Evolutionary conservation across 106 monocot genomes (phyloP), one percentile per base, ranked within the genome.

Genomic region (Platanthera zijinensis): DNA sequence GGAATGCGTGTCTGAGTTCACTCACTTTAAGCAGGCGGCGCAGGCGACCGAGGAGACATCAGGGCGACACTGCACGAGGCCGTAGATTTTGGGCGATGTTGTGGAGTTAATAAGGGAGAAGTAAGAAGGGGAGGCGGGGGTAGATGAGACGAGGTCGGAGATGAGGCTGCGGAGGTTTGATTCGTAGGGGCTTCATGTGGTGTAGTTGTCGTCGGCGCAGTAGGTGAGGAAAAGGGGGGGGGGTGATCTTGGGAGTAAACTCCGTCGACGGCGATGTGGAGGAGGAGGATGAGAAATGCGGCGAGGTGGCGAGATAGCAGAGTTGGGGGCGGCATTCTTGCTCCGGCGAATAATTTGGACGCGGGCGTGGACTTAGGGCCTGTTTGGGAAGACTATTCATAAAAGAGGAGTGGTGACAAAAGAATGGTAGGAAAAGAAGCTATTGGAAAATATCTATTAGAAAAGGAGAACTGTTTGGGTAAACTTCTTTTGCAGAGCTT

Each of bases 51-150:
- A 6, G 11, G 47, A 45, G 71, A 50, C n/a, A 18, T 71, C 71
- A 5, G 71, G 48, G 71, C 71, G 71, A 48, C 71, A 71, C 71
- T 71, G 71, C 6, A 48, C 71, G 6, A 49, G 47, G 48, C 71
- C 71, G 49, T 12, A 71, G 18, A 71, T 18, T 2, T 2, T 3
- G 8, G 71, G n/a, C 1, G 39, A 12, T 13, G 32, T 32, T 32
- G 30, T 13, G 45, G 39, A 39, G 39, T 10, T 25, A 10, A 12
- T 45, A 21, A 25, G 6, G 68, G 39, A 45, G 39, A 45, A 68
- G 30, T 39, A 39, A 18, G 49, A 8, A 4, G 48, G 18, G 49
- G 48, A 71, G 3, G 48, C 15, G 71, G 49, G 71, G 17, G 9
- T 18, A 48, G 71, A 71, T 7, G 17, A 6, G 49, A 17, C 17